Conservation (phyloP, 2,329 filamentous ascomycete species). For the Beauveria sp. region DNA sequence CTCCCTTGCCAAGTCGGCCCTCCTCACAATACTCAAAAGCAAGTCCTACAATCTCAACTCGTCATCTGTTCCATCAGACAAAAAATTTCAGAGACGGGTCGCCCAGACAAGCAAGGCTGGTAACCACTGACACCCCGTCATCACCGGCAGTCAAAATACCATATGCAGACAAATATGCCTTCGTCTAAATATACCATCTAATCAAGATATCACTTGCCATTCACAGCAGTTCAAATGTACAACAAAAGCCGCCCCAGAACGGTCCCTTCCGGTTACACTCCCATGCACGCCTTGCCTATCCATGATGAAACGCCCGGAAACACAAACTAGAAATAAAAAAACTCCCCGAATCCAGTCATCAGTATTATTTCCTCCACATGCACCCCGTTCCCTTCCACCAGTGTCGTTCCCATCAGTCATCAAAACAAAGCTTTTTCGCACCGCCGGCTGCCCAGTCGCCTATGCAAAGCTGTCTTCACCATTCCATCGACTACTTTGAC, state of each 20-base stretch:
- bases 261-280: neutral
- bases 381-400: neutral
- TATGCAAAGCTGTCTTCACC: slow-evolving; percentile 33
- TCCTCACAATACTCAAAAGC: neutral
- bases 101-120: neutral
- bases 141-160: neutral
- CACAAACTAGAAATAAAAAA: neutral
- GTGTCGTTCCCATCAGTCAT: slow-evolving; percentile 5
- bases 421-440: neutral
- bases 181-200: slow-evolving; percentile 4
- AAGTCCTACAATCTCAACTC: neutral
- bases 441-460: neutral
- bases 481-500: slow-evolving; percentile 23
- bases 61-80: neutral
- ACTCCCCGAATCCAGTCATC: neutral
- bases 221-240: slow-evolving; percentile 7
- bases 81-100: neutral
- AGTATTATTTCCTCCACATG: neutral
- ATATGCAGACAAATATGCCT: neutral
- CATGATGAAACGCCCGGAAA: neutral
- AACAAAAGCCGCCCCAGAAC: neutral
- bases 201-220: neutral
- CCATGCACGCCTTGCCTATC: neutral
- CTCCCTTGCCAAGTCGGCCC: neutral
- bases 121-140: neutral